Conservation (phyloP, 371 early-diverging fungal genomes). For the Conidiobolus incongruus region DNA sequence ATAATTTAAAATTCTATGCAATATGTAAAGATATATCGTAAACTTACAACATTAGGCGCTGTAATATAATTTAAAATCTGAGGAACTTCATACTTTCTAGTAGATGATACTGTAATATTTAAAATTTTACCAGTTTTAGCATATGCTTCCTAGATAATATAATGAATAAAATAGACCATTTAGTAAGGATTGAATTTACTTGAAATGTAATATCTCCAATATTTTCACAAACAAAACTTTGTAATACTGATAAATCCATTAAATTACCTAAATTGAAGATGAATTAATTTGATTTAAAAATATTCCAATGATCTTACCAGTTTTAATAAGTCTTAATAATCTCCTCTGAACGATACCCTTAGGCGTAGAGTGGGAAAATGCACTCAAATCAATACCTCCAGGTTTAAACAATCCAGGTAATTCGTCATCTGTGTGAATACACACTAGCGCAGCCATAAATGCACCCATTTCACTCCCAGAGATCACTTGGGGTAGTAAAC, state of each 20-base stretch:
- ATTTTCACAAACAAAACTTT: conserved; percentile 37
- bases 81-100: conserved; percentile 39
- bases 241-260: conserved; percentile 40
- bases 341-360: conserved; percentile 28
- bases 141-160: conserved; percentile 32
- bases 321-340: conserved; percentile 30
- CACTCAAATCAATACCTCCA: conserved; percentile 34
- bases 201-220: conserved; percentile 47
- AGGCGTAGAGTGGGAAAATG: conserved; percentile 25
- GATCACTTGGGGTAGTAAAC: conserved; percentile 39
- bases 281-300: too few species aligned
- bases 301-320: too few species aligned
- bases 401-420: conserved; percentile 35
- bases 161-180: too few species aligned
- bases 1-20: too few species aligned
- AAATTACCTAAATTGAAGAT: conserved; percentile 41
- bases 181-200: conserved; percentile 10
- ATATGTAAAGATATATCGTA: too few species aligned
- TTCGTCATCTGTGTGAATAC: conserved; percentile 43
- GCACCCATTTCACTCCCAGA: conserved; percentile 48
- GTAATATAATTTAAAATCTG: conserved; percentile 45
- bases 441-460: conserved; percentile 42
- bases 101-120: conserved; percentile 44
- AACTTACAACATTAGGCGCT: conserved; percentile 46
- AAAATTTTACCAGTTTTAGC: conserved; percentile 29